A percentile compares a stretch with the other conserved stretches of the same genome.
Evolutionary conservation across 2,329 filamentous ascomycete genomes (phyloP).

Genomic region (Trichoderma sp.): DNA sequence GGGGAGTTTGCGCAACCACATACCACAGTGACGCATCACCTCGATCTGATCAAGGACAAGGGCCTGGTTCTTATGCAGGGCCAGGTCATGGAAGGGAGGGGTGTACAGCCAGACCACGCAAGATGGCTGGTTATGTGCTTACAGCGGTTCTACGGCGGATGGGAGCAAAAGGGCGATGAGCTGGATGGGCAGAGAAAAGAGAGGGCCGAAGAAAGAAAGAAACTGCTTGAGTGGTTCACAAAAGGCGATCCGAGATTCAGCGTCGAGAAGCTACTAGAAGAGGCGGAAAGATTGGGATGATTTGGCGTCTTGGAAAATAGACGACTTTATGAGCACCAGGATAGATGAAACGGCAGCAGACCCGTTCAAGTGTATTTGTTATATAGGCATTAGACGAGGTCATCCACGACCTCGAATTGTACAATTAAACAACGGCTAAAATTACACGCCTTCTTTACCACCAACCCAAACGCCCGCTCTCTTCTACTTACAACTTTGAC

Average conservation of each 20-base stretch:
- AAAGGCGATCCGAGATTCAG: slow-evolving; percentile 75
- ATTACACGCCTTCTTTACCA: not conserved
- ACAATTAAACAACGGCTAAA: not conserved
- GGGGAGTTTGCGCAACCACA: slow-evolving; percentile 90
- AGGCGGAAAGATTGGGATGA: slow-evolving; percentile 74
- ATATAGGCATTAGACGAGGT: not conserved
- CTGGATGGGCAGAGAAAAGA: slow-evolving; percentile 45
- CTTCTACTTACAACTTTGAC: slow-evolving; percentile 37
- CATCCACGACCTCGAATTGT: not conserved
- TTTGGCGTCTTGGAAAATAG: not conserved
- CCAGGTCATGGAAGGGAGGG: slow-evolving; percentile 69
- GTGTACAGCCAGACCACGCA: slow-evolving; percentile 77
- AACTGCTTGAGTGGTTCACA: slow-evolving; percentile 78
- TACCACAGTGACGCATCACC: slow-evolving; percentile 89
- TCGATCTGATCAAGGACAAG: slow-evolving; percentile 71
- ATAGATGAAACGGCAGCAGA: not conserved
- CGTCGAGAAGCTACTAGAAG: slow-evolving; percentile 80
- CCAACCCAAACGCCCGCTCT: not conserved
- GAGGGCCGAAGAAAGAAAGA: slow-evolving; percentile 60
- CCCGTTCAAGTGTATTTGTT: slow-evolving; percentile 3
- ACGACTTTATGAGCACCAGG: not conserved
- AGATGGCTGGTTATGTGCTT: slow-evolving; percentile 88
- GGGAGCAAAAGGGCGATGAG: slow-evolving; percentile 46
- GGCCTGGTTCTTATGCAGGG: slow-evolving; percentile 86
- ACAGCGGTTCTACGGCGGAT: slow-evolving; percentile 85